Evolutionary conservation across 192 early-diverging fungal genomes (phyloP), one percentile per base, ranked within the genome.

Genomic region (Linnemannia zychae): DNA sequence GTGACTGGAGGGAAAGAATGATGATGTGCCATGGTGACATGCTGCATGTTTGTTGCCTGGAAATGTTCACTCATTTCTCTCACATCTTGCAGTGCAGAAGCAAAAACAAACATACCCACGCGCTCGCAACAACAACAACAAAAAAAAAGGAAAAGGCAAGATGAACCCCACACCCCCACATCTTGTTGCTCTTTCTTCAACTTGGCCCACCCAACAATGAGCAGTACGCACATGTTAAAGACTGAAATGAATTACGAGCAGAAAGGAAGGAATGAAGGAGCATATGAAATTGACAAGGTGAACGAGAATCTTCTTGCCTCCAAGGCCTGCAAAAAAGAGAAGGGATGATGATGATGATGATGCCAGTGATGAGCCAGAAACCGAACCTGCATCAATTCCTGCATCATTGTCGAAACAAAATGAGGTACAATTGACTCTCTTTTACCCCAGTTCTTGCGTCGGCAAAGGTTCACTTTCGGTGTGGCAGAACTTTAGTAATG

Each of bases 1-100:
- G 24, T 63, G 57, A 15, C 48, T 17, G 31, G 12, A n/a, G 57
- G 31, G 28, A 44, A 44, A 44, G 3, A 9, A 44, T 44, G 40
- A 31, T 63, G 57, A 63, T 63, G 57, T 31, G 57, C 57, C 57
- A 63, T 60, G 57, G 57, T 60, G 57, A 60, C 57, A 60, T 60
- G 24, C 9, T 31, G 1, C 24, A 60, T 63, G 53, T 24, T 24
- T 9, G n/a, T 44, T 44, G 40, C 40, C n/a, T n/a, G n/a, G n/a
- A n/a, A n/a, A 44, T 44, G 40, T 44, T 6, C 40, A 44, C 40
- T 9, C 40, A 44, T 9, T 6, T 44, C 40, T 44, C 40, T 44
- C 9, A 44, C 40, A 44, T 44, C 40, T 44, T 44, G 40, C 40
- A 44, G 9, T 6, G 18, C 7, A 12, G 9, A 57, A 4, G 2